Evolutionary conservation across 2,329 filamentous ascomycete species (phyloP).

Genomic region (Colletotrichum somersetense): DNA sequence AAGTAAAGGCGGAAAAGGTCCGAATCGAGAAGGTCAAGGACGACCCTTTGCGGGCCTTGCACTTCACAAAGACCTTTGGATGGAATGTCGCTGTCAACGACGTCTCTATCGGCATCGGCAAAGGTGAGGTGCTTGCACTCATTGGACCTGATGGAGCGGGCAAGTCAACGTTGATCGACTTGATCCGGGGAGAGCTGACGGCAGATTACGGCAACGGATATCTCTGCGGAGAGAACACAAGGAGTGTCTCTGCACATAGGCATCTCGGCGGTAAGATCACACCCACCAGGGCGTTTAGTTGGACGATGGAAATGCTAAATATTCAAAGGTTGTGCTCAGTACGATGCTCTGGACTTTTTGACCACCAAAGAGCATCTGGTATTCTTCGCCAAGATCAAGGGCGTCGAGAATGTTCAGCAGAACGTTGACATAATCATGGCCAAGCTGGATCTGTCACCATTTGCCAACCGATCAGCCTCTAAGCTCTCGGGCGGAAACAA

Average conservation of each 20-base stretch:
- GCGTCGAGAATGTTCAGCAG: conserved; percentile 70
- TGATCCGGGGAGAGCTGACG: conserved; percentile 79
- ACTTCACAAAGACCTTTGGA: conserved; percentile 77
- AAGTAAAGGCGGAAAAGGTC: conserved; percentile 6
- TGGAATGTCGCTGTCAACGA: conserved; percentile 73
- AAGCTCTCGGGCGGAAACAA: conserved; percentile 83
- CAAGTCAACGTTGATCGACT: conserved; percentile 78
- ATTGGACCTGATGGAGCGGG: conserved; percentile 84
- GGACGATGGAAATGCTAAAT: no score
- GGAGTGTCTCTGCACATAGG: conserved; percentile 72
- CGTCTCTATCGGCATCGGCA: conserved; percentile 76
- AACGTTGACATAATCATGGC: conserved; percentile 75
- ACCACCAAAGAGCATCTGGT: conserved; percentile 78
- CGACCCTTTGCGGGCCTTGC: conserved; percentile 70
- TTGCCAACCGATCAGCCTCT: conserved; percentile 72
- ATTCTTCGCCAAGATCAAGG: conserved; percentile 80
- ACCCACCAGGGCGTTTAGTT: conserved; percentile 69
- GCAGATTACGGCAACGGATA: conserved; percentile 75
- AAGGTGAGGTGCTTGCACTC: conserved; percentile 79
- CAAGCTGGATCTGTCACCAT: conserved; percentile 74
- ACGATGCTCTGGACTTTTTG: conserved; percentile 80
- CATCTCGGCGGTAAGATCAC: conserved; percentile 68
- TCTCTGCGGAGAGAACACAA: conserved; percentile 56
- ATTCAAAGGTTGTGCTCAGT: conserved; percentile 73
- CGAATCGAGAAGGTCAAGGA: conserved; percentile 47